A percentile compares a stretch with the other conserved stretches of the same genome.
These are phyloP conservation scores for Penicillium cataractarum DNA, from an alignment of 495 filamentous ascomycete genomes.

Conservation along the genomic window DNA sequence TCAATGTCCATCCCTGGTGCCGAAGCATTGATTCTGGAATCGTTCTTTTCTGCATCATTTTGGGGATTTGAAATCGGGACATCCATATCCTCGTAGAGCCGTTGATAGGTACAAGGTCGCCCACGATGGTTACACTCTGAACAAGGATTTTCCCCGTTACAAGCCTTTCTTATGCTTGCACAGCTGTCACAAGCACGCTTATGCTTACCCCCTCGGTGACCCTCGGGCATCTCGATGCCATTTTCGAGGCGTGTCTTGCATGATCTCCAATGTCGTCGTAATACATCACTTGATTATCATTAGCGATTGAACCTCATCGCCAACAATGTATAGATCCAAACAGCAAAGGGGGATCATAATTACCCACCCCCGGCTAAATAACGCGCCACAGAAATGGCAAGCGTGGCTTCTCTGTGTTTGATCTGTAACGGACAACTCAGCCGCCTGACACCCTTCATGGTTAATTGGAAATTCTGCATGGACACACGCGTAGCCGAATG, in stretches of 20 bases:
- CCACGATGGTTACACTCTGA: conserved; percentile 33
- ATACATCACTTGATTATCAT: conserved; percentile 28
- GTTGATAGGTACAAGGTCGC: conserved; percentile 37
- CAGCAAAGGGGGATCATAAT: not conserved
- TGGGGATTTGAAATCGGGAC: not conserved
- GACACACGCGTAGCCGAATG: conserved; percentile 36
- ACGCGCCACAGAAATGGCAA: conserved; percentile 36
- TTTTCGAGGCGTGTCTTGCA: conserved; percentile 31
- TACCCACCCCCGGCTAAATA: conserved; percentile 41
- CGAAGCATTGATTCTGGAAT: not conserved
- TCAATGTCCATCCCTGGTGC: not conserved
- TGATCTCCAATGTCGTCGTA: conserved; percentile 43
- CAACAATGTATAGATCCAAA: too few species aligned
- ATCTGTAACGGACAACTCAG: conserved; percentile 23
- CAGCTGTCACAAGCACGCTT: conserved; percentile 44
- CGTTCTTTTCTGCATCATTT: not conserved
- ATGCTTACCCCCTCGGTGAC: conserved; percentile 34
- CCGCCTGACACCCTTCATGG: not conserved
- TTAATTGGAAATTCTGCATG: not conserved
- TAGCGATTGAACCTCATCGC: too few species aligned
- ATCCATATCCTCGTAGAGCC: conserved; percentile 16
- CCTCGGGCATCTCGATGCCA: conserved; percentile 32
- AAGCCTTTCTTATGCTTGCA: conserved; percentile 39
- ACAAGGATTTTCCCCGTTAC: conserved; percentile 34
- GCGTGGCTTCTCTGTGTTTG: conserved; percentile 21